Evolutionary conservation across 257 asterid species (phyloP), one percentile per base, ranked within the genome.

Genomic region (Scutellaria baicalensis): DNA sequence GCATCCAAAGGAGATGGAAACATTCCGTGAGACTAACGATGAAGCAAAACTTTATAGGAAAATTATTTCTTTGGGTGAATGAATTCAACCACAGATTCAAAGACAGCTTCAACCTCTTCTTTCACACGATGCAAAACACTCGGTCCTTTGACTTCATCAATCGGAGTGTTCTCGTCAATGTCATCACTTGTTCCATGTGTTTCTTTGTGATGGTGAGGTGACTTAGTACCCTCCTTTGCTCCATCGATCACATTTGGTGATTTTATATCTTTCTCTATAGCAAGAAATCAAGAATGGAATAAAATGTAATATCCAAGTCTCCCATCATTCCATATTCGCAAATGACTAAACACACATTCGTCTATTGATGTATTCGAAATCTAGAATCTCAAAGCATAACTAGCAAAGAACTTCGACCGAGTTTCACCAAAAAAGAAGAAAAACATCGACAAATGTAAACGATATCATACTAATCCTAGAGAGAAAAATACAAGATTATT

Each of bases 91-190:
- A 91, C 77, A 55, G 97, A 72, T 59, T 59, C 85, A 0, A 81
- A 90, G 56, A 91, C 77, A 59, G 97, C 98, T 83, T 89, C 98
- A 16, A 88, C 51, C 77, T 93, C 98, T 83, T 93, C 98, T 86
- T 87, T 91, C 8, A 76, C 85, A 4, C 98, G 86, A 23, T 84
- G 82, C 51, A 90, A 66, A 4, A 93, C 84, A 40, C 83, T 42
- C 4, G 98, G 98, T 8, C 88, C 97, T 71, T 88, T 90, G 17
- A 93, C 87, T 64, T 85, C 92, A 60, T 84, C 92, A 6, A 82
- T 66, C 0, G 86, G 84, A 27, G 98, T 90, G 71, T 67, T 83
- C 66, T 79, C 85, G 65, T 86, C 83, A 20, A 93, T 87, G 57
- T 84, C 92, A 44, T 76, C 82, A 16, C 92, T 93, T 17, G 64